A percentile compares a stretch with the other conserved stretches of the same genome.
Conservation (phyloP, 768 basidiomycete genomes). For the Suillus cothurnatus region DNA sequence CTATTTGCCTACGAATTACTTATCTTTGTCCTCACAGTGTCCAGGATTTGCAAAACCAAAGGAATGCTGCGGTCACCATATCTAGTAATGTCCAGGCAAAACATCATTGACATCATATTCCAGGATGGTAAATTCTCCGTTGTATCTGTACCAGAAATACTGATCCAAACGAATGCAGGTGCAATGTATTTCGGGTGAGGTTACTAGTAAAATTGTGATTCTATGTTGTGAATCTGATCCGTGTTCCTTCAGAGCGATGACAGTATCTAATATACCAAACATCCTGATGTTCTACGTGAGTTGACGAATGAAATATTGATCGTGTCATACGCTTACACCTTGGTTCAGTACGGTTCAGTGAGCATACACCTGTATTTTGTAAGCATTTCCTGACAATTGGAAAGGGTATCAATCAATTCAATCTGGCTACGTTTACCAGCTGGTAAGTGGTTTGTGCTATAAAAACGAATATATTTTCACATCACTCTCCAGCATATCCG, state of each 20-base stretch:
- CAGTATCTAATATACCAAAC: constrained; percentile 51
- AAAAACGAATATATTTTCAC: background rate
- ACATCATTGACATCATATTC: constrained; percentile 44
- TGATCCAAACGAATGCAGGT: constrained; percentile 33
- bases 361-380: background rate
- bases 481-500: constrained; percentile 40
- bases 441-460: background rate
- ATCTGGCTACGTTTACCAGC: background rate
- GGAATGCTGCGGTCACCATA: constrained; percentile 20
- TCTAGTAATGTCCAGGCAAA: constrained; percentile 27
- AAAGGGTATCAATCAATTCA: background rate
- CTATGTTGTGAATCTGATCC: background rate
- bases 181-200: constrained; percentile 59
- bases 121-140: constrained; percentile 45
- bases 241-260: constrained; percentile 46
- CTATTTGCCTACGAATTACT: constrained; percentile 51
- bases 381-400: background rate
- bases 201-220: background rate
- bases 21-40: constrained; percentile 49
- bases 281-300: constrained; percentile 43
- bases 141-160: background rate
- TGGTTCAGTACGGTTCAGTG: background rate
- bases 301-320: background rate
- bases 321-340: background rate
- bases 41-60: constrained; percentile 43